Base-by-base conservation (phyloP, 2,329 filamentous ascomycete genomes). In the Trichophyton simii region DNA sequence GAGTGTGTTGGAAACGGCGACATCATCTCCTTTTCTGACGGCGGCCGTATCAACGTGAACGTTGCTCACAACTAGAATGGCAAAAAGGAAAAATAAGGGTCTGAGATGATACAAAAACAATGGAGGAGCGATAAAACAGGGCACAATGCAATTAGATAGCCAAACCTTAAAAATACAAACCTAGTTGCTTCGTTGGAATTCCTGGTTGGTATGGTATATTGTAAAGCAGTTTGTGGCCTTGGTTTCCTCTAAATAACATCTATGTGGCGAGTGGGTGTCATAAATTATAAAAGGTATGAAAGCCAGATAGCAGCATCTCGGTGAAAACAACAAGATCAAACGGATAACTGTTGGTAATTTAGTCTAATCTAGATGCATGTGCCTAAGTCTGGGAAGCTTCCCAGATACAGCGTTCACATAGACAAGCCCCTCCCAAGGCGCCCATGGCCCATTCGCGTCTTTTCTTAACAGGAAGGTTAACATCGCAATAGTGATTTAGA, bases 401-500 rank as follows among this genome's bases (percentile, higher is more conserved):
- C 70, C 82, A 85, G 25, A 86, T 77, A 74, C 94, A 99, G 65
- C 94, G 82, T 63, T 82, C 77, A 75, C 94, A 99, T 80, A 89
- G 86, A 76, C 94, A 99, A 74, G 84, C 85, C 0, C 94, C 94
- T 0, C 94, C 94, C 59, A 99, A 78, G 63, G 90, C 91, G 3
- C 92, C 94, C 55, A 80, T 79, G 3, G 91, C 89, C 91, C 92
- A 96, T 69, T 95, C 91, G 64, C 94, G 83, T 62, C 94, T 82
- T 70, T 94, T 83, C 66, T 86, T 82, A 1, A 96, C 91, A 0
- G 83, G 80, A 63, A 97, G 72, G 20, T 83, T 80, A 60, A 96
- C 81, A 75, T 97, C 94, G 72, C 91, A 96, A 72, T 99, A 99
- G 75, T 97, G 92, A 71, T 91, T 95, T 64, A 95, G 73, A 52